Conservation (phyloP, 2,329 filamentous ascomycete species). For the Davidsoniella neocaledoniae region DNA sequence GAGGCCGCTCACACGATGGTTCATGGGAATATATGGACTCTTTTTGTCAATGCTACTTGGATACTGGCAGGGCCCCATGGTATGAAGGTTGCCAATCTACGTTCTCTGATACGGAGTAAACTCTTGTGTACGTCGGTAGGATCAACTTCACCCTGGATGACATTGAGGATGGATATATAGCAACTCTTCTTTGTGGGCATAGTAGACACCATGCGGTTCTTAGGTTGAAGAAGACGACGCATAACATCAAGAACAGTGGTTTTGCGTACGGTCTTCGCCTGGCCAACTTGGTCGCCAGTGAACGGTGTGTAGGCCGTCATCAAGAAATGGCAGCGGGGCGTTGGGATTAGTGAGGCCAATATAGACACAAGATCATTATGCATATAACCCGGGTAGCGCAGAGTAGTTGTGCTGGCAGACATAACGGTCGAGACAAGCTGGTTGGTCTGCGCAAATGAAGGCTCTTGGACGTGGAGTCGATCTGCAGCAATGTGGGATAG, state of each 20-base stretch:
- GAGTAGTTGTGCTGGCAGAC: conserved; percentile 91
- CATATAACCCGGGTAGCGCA: conserved; percentile 97
- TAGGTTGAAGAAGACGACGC: conserved; percentile 84
- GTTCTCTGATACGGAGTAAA: conserved; percentile 83
- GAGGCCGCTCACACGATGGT: conserved; percentile 82
- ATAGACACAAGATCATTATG: conserved; percentile 98
- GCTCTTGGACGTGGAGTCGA: conserved; percentile 82
- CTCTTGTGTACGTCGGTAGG: conserved; percentile 98
- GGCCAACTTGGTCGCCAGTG: conserved; percentile 87
- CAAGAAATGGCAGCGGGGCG: conserved; percentile 90
- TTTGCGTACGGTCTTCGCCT: conserved; percentile 94
- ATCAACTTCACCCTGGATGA: conserved; percentile 96
- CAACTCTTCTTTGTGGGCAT: conserved; percentile 92
- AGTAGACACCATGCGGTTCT: conserved; percentile 98
- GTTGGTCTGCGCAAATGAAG: conserved; percentile 94
- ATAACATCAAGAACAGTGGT: conserved; percentile 97
- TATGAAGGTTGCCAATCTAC: conserved; percentile 86
- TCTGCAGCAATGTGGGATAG: conserved; percentile 88
- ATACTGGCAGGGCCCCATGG: conserved; percentile 97
- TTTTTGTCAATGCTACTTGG: conserved; percentile 93
- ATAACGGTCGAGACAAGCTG: conserved; percentile 95
- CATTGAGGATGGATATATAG: conserved; percentile 97
- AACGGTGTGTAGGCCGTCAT: conserved; percentile 98
- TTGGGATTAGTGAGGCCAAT: conserved; percentile 86
- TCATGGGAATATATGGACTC: conserved; percentile 87